Percentiles rank a stretch among this genome's conserved stretches.
Evolutionary conservation across 768 basidiomycete species (phyloP).

Genomic region (Rhodosporidiobolus odoratus): DNA sequence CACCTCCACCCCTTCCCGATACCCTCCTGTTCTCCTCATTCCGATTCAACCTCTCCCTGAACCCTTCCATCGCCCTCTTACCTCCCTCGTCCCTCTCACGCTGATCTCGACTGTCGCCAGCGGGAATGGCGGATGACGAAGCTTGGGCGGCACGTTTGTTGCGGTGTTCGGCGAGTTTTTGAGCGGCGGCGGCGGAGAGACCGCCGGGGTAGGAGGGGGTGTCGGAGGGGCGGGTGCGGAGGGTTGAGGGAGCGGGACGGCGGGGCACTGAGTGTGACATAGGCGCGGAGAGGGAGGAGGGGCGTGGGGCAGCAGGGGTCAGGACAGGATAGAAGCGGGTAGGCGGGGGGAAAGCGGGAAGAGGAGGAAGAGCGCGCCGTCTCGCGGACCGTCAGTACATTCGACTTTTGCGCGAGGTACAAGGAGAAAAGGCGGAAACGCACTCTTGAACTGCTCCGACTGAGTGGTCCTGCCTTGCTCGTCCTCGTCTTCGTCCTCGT

Average conservation of each 20-base stretch:
- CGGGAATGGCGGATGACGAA: constrained; percentile 49
- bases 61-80: constrained; percentile 46
- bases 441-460: constrained; percentile 96
- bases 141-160: constrained; percentile 59
- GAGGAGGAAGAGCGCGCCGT: not conserved
- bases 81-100: constrained; percentile 28
- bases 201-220: constrained; percentile 92
- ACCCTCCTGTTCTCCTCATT: constrained; percentile 50
- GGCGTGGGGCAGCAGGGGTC: not conserved
- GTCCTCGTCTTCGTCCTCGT: constrained; percentile 53
- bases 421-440: constrained; percentile 26
- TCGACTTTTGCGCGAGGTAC: not conserved
- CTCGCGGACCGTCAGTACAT: not conserved
- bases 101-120: constrained; percentile 41
- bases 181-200: constrained; percentile 67
- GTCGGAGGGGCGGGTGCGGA: constrained; percentile 73
- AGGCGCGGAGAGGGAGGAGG: too few relatives aligned
- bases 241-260: constrained; percentile 56
- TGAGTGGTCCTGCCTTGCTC: constrained; percentile 54
- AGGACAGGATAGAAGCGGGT: not conserved
- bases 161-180: constrained; percentile 70
- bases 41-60: constrained; percentile 80
- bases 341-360: not conserved
- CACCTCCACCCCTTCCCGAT: constrained; percentile 33
- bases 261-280: constrained; percentile 85